These are phyloP conservation scores for Candida xiaguanensis DNA, from an alignment of 805 yeast species.

Conservation along the genomic window DNA sequence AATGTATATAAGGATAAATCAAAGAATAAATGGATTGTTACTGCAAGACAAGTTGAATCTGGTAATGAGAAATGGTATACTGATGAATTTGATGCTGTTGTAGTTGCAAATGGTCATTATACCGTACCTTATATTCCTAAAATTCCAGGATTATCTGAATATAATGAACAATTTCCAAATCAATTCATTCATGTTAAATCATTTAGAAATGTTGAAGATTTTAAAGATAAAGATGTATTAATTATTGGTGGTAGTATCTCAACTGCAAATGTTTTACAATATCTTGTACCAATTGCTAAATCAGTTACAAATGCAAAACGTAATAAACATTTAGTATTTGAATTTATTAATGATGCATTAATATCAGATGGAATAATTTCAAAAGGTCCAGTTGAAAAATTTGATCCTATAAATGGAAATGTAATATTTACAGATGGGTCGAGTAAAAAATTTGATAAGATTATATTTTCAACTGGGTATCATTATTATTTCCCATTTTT, in stretches of 20 bases:
- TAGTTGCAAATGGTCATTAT: slow-evolving; percentile 62
- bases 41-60: slow-evolving; percentile 15
- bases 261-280: slow-evolving; percentile 43
- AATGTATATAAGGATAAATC: slow-evolving; percentile 23
- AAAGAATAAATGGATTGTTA: slow-evolving; percentile 37
- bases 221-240: slow-evolving; percentile 36
- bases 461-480: slow-evolving; percentile 51
- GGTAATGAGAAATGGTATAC: slow-evolving; percentile 36
- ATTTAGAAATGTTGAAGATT: slow-evolving; percentile 47
- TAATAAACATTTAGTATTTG: slow-evolving; percentile 23
- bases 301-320: slow-evolving; percentile 24
- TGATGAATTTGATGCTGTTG: slow-evolving; percentile 56
- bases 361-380: slow-evolving; percentile 27
- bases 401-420: slow-evolving; percentile 20
- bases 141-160: slow-evolving; percentile 49
- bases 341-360: slow-evolving; percentile 38
- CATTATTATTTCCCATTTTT: slow-evolving; percentile 45
- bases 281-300: slow-evolving; percentile 25
- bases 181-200: slow-evolving; percentile 55
- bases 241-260: slow-evolving; percentile 43
- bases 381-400: slow-evolving; percentile 24
- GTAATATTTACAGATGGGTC: slow-evolving; percentile 26
- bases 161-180: slow-evolving; percentile 41
- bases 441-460: slow-evolving; percentile 29
- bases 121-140: slow-evolving; percentile 60